Evolutionary conservation across 495 filamentous ascomycete species (phyloP).

Genomic region (Pseudoneurospora amorphoporcata): DNA sequence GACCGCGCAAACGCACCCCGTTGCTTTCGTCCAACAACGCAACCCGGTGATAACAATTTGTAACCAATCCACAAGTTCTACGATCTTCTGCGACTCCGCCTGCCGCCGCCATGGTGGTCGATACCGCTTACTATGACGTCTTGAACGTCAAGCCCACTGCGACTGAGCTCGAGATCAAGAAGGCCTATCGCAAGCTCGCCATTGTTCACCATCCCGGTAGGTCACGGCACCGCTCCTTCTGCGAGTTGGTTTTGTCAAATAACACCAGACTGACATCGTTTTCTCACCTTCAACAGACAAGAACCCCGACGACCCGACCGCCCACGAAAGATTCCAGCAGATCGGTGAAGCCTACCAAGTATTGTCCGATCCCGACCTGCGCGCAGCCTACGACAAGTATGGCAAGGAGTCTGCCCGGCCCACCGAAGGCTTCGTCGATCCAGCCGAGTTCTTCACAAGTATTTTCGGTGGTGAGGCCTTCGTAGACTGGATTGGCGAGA

Average conservation of each 20-base stretch:
- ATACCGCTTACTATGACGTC: slow-evolving; percentile 83
- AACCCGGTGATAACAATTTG: background rate
- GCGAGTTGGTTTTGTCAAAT: background rate
- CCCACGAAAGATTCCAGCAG: slow-evolving; percentile 83
- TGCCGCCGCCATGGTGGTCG: slow-evolving; percentile 58
- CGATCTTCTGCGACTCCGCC: background rate
- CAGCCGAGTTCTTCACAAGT: slow-evolving; percentile 95
- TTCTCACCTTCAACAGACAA: slow-evolving; percentile 53
- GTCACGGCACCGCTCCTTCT: slow-evolving; percentile 6
- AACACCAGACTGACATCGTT: slow-evolving; percentile 2
- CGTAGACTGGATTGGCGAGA: slow-evolving; percentile 81
- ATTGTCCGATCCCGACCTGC: slow-evolving; percentile 73
- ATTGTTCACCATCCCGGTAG: slow-evolving; percentile 59
- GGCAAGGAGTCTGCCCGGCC: slow-evolving; percentile 90
- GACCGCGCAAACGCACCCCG: background rate
- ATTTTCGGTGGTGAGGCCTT: slow-evolving; percentile 98
- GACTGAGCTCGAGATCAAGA: slow-evolving; percentile 95
- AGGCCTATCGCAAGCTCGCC: slow-evolving; percentile 94
- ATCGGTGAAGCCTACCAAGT: slow-evolving; percentile 99
- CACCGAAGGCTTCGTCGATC: slow-evolving; percentile 85
- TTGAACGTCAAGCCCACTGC: slow-evolving; percentile 82
- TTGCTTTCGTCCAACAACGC: background rate
- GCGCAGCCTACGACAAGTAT: slow-evolving; percentile 88
- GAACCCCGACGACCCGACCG: slow-evolving; percentile 94
- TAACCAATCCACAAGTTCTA: background rate